Evolutionary conservation across 495 filamentous ascomycete genomes (phyloP).

Genomic region (Podospora pseudocomata): DNA sequence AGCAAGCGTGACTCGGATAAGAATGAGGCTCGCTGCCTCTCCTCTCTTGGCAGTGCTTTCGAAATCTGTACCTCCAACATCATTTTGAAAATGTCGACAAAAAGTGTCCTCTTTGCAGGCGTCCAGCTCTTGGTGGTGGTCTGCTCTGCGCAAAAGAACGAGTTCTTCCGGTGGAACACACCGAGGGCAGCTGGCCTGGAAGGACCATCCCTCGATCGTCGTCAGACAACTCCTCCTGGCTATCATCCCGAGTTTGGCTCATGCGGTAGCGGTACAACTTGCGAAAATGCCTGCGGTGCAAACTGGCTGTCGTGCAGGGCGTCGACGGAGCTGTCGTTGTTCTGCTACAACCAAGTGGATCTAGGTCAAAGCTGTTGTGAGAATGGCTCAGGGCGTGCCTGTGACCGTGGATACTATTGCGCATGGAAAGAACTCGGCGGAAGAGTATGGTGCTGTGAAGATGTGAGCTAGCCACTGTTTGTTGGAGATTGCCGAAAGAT

Average conservation of each 20-base stretch:
- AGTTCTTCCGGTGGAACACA: slow-evolving; percentile 24
- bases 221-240: slow-evolving; percentile 25
- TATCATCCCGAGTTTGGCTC: slow-evolving; percentile 34
- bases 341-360: slow-evolving; percentile 34
- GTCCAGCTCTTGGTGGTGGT: slow-evolving; percentile 7
- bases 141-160: slow-evolving; percentile 10
- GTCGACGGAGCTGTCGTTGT: slow-evolving; percentile 29
- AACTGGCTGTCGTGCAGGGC: slow-evolving; percentile 31
- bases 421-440: slow-evolving; percentile 28
- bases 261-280: slow-evolving; percentile 28
- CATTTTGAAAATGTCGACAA: slow-evolving; percentile 8
- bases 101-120: neutral
- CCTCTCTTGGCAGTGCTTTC: slow-evolving; percentile 13
- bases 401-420: slow-evolving; percentile 30
- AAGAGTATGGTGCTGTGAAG: slow-evolving; percentile 30
- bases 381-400: slow-evolving; percentile 33
- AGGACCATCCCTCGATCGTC: slow-evolving; percentile 12
- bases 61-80: neutral
- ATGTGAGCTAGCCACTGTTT: slow-evolving; percentile 18
- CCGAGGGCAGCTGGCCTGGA: neutral
- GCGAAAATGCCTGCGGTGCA: slow-evolving; percentile 29
- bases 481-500: neutral
- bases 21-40: neutral
- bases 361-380: slow-evolving; percentile 31
- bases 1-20: neutral